A percentile compares a stretch with the other conserved stretches of the same genome.
These are phyloP conservation scores for Candida ponderosae DNA, from an alignment of 805 yeast genomes.

Conservation along the genomic window DNA sequence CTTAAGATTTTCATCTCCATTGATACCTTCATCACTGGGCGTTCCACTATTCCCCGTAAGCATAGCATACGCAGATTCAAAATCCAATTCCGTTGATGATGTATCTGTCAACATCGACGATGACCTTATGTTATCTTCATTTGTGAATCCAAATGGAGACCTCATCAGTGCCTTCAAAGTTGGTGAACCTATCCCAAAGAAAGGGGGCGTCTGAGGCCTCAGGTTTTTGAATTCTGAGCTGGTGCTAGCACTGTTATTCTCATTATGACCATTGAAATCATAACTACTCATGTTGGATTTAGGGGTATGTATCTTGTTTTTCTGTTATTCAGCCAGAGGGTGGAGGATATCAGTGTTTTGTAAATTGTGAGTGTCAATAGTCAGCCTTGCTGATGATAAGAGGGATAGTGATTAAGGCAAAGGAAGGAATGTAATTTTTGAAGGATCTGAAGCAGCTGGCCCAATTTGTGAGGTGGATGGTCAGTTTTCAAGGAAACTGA, in stretches of 20 bases:
- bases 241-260: too few relatives aligned
- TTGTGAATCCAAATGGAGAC: neutral
- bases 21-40: neutral
- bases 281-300: neutral
- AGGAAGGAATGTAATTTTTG: too few relatives aligned
- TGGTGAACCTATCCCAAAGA: neutral
- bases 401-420: too few relatives aligned
- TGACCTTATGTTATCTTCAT: neutral
- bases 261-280: neutral
- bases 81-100: slow-evolving; percentile 15
- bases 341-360: too few relatives aligned
- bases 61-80: slow-evolving; percentile 20
- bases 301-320: too few relatives aligned
- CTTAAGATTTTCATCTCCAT: neutral
- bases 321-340: too few relatives aligned
- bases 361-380: too few relatives aligned
- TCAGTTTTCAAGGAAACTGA: too few relatives aligned
- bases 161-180: neutral
- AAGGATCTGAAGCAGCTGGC: too few relatives aligned
- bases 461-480: too few relatives aligned
- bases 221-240: too few relatives aligned
- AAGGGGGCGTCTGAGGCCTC: neutral
- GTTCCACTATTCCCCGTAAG: slow-evolving; percentile 5
- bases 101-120: neutral
- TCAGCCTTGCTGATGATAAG: too few relatives aligned